These are phyloP conservation scores for Phyllosticta capitalensis DNA, from an alignment of 2,329 filamentous ascomycete genomes.

Conservation along the genomic window DNA sequence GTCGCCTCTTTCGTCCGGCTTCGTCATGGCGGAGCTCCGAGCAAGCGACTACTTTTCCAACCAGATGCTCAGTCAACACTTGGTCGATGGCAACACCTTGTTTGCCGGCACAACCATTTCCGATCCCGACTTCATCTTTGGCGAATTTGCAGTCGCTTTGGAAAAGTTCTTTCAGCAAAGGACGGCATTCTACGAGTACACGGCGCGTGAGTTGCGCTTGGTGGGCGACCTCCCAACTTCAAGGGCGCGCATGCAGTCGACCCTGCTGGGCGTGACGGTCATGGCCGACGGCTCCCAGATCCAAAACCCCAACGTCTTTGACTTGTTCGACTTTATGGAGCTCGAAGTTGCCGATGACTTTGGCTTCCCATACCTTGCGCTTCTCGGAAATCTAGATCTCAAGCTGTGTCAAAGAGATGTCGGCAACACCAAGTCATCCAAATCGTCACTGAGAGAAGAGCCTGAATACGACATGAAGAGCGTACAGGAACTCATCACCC, in stretches of 20 bases:
- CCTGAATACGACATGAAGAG: conserved; percentile 55
- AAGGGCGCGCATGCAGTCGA: conserved; percentile 40
- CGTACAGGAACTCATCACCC: conserved; percentile 61
- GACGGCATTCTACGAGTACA: conserved; percentile 72
- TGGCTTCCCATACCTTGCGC: conserved; percentile 45
- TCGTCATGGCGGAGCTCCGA: conserved; percentile 72
- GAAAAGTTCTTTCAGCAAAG: conserved; percentile 70
- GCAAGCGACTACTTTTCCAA: conserved; percentile 71
- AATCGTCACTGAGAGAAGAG: not conserved
- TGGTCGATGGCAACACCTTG: conserved; percentile 57
- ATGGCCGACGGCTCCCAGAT: conserved; percentile 57
- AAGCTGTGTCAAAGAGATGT: conserved; percentile 24
- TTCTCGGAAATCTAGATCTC: conserved; percentile 56
- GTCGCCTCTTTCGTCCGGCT: conserved; percentile 64
- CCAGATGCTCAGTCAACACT: conserved; percentile 59
- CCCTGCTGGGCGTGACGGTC: conserved; percentile 68
- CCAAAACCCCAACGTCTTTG: conserved; percentile 69
- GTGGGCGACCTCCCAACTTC: conserved; percentile 55
- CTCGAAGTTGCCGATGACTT: conserved; percentile 42
- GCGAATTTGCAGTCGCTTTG: conserved; percentile 57
- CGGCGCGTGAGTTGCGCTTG: conserved; percentile 72
- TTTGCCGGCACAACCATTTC: conserved; percentile 63
- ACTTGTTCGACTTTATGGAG: conserved; percentile 85
- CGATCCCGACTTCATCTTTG: conserved; percentile 58
- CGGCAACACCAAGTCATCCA: not conserved